A percentile compares a stretch with the other conserved stretches of the same genome.
These are phyloP conservation scores for Phialophora tarda DNA, from an alignment of 2,329 filamentous ascomycete species.

Conservation along the genomic window DNA sequence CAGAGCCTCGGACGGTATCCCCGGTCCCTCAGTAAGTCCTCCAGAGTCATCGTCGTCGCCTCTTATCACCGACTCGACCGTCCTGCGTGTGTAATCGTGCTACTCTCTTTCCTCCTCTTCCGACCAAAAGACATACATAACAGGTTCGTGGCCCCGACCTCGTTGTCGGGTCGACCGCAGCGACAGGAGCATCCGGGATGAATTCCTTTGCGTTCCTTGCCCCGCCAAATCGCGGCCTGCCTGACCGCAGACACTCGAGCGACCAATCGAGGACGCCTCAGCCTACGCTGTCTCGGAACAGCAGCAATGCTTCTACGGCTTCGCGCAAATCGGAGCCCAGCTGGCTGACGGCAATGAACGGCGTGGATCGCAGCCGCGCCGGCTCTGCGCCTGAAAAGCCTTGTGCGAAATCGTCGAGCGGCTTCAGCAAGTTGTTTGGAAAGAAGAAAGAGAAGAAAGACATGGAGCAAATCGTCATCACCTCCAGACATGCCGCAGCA, in stretches of 20 bases:
- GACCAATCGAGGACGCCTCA: conserved; percentile 6
- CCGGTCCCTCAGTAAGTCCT: neutral
- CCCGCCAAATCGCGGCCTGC: conserved; percentile 1
- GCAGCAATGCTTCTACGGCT: conserved; percentile 14
- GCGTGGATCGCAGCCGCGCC: conserved; percentile 24
- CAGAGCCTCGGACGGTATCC: neutral
- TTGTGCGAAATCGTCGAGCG: conserved; percentile 11
- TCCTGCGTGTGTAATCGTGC: neutral
- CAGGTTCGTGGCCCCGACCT: neutral
- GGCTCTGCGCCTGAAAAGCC: conserved; percentile 12
- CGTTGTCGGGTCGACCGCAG: neutral
- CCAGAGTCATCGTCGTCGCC: neutral
- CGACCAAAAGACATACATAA: neutral
- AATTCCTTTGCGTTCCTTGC: conserved; percentile 16
- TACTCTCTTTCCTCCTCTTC: neutral
- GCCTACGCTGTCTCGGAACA: conserved; percentile 5
- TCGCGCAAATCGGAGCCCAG: conserved; percentile 30
- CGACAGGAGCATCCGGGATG: conserved; percentile 1
- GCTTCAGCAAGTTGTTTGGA: conserved; percentile 23
- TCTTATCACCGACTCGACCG: neutral
- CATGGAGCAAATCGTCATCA: conserved; percentile 20
- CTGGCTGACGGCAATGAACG: conserved; percentile 20
- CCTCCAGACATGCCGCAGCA: conserved; percentile 23
- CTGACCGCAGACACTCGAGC: conserved; percentile 19
- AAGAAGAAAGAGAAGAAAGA: conserved; percentile 32